phyloP scores from a whole-genome alignment of 192 early-diverging fungal genomes.

The Rhizophlyctis rosea region DNA sequence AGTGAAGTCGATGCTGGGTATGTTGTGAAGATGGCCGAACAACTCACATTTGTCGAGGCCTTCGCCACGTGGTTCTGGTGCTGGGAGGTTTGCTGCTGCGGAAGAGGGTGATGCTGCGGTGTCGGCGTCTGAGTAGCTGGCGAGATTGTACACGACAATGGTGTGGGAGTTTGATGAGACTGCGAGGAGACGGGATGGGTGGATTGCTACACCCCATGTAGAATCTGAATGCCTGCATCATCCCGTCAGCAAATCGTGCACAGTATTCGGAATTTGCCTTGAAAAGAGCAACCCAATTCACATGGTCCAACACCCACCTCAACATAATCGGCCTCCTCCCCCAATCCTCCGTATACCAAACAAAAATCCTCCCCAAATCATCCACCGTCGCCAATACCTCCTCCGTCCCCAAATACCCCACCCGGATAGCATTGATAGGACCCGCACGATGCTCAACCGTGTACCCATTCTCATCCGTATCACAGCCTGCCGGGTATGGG shows the following conservation, averaged over 20 bases:
- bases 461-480: neutral
- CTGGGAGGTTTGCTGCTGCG: too few relatives aligned
- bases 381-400: slow-evolving; percentile 24
- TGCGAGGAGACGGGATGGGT: slow-evolving; percentile 18
- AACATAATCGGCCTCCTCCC: slow-evolving; percentile 16
- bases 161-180: slow-evolving; percentile 28
- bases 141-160: slow-evolving; percentile 27
- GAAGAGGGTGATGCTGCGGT: too few relatives aligned
- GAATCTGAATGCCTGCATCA: slow-evolving; percentile 15
- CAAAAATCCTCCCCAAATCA: slow-evolving; percentile 11
- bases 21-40: slow-evolving; percentile 29
- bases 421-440: slow-evolving; percentile 26
- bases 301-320: too few relatives aligned
- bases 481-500: neutral
- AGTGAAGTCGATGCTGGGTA: slow-evolving; percentile 29
- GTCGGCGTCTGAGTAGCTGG: neutral
- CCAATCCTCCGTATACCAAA: slow-evolving; percentile 19
- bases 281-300: too few relatives aligned
- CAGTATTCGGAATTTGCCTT: too few relatives aligned
- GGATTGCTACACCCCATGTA: slow-evolving; percentile 27
- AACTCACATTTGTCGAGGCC: slow-evolving; percentile 15
- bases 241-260: too few relatives aligned
- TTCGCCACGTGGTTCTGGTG: too few relatives aligned
- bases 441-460: neutral
- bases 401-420: slow-evolving; percentile 14